phyloP scores from a whole-genome alignment of 225 moss, liverwort and hornwort species.

The Bryum argenteum region DNA sequence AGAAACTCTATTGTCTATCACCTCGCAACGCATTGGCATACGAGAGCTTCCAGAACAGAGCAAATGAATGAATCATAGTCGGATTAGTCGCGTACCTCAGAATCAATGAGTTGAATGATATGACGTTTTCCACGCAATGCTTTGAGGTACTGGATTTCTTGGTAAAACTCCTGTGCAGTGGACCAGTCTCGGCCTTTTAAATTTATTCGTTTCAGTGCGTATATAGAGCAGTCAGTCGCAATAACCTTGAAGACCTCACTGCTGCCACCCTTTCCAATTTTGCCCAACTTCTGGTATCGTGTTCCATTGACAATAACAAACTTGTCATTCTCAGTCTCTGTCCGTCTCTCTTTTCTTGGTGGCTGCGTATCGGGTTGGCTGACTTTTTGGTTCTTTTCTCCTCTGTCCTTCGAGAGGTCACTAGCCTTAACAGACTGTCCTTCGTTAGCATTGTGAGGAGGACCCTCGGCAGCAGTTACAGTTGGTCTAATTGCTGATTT shows the following conservation, averaged over 20 bases:
- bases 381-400: constrained; percentile 40
- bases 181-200: constrained; percentile 81
- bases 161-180: constrained; percentile 81
- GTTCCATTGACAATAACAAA: constrained; percentile 78
- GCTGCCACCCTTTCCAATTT: constrained; percentile 94
- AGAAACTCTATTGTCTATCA: constrained; percentile 5
- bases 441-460: constrained; percentile 37
- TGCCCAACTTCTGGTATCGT: constrained; percentile 88
- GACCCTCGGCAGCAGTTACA: constrained; percentile 36
- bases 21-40: constrained; percentile 6
- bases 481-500: constrained; percentile 35
- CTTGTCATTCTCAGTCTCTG: constrained; percentile 61
- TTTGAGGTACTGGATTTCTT: constrained; percentile 93
- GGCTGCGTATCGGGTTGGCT: constrained; percentile 33
- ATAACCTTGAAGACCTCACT: constrained; percentile 99
- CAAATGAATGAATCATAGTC: neutral
- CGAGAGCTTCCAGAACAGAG: neutral
- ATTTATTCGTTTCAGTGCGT: constrained; percentile 84
- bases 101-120: constrained; percentile 84
- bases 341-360: constrained; percentile 44
- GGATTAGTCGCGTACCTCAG: constrained; percentile 57
- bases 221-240: constrained; percentile 83
- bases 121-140: constrained; percentile 83
- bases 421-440: constrained; percentile 41
- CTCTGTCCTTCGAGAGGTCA: constrained; percentile 36